Conservation (phyloP, 2,329 filamentous ascomycete species). For the Lachnellula subtilissima region DNA sequence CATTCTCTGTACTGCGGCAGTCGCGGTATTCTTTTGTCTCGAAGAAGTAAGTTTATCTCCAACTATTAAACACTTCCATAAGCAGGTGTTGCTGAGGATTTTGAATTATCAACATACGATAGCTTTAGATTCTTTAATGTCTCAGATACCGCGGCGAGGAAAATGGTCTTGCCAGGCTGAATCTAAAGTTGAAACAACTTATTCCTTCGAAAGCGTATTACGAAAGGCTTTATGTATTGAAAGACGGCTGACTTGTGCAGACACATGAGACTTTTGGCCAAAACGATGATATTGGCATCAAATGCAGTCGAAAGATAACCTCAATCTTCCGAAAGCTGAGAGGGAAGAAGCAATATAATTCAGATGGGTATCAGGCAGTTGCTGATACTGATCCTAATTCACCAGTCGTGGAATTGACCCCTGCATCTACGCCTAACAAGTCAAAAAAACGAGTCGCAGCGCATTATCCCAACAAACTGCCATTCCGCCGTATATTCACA, state of each 20-base stretch:
- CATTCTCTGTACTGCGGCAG: constrained; percentile 30
- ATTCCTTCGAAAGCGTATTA: background rate
- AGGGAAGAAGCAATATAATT: background rate
- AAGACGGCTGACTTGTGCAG: constrained; percentile 21
- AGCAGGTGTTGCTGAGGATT: background rate
- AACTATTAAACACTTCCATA: background rate
- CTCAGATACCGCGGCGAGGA: no score
- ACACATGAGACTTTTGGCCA: constrained; percentile 35
- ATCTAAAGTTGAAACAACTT: no score
- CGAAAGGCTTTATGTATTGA: background rate
- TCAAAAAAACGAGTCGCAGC: constrained; percentile 23
- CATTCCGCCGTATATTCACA: constrained; percentile 41
- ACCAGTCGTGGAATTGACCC: constrained; percentile 8
- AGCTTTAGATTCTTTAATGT: no score
- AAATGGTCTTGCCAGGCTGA: no score
- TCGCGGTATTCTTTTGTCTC: constrained; percentile 34
- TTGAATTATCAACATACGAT: no score
- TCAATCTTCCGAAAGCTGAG: constrained; percentile 11
- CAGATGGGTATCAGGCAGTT: constrained; percentile 7
- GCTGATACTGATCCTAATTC: constrained; percentile 4
- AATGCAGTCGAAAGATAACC: constrained; percentile 19
- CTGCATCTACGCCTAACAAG: constrained; percentile 10
- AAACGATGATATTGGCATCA: constrained; percentile 27
- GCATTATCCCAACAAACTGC: constrained; percentile 34
- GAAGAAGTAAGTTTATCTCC: constrained; percentile 24